phyloP scores from a whole-genome alignment of 2,329 filamentous ascomycete species.

The Mariannaea elegans region DNA sequence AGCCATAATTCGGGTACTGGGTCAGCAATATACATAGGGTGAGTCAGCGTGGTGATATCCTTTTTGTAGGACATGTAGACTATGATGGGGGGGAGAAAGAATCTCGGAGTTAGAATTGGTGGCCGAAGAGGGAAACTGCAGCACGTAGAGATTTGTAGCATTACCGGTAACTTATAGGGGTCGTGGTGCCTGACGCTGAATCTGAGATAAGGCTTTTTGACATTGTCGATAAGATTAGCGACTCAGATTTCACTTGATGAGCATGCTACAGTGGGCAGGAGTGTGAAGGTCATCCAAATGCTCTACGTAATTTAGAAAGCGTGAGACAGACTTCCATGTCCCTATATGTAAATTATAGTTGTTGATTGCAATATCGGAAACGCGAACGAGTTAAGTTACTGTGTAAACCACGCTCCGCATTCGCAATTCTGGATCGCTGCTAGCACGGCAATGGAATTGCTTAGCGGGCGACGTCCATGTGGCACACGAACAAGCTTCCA shows the following conservation, averaged over 20 bases:
- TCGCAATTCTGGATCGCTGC: background rate
- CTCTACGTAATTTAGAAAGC: too few relatives aligned
- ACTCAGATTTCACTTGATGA: background rate
- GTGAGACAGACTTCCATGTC: background rate
- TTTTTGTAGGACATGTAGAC: background rate
- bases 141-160: too few relatives aligned
- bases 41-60: too few relatives aligned
- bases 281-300: too few relatives aligned
- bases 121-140: slow-evolving; percentile 6
- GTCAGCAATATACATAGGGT: too few relatives aligned
- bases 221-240: slow-evolving; percentile 1
- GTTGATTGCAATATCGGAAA: too few relatives aligned
- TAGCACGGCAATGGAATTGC: background rate
- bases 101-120: slow-evolving; percentile 15
- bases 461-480: background rate
- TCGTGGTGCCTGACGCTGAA: background rate
- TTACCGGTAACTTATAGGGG: too few relatives aligned
- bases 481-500: background rate
- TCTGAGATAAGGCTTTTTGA: background rate
- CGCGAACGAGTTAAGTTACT: too few relatives aligned
- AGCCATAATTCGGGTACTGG: too few relatives aligned
- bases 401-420: too few relatives aligned
- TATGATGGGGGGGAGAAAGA: background rate
- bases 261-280: too few relatives aligned
- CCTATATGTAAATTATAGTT: too few relatives aligned